Evolutionary conservation across 2,329 filamentous ascomycete species (phyloP), one percentile per base, ranked within the genome.

Genomic region (Claviceps sp.): DNA sequence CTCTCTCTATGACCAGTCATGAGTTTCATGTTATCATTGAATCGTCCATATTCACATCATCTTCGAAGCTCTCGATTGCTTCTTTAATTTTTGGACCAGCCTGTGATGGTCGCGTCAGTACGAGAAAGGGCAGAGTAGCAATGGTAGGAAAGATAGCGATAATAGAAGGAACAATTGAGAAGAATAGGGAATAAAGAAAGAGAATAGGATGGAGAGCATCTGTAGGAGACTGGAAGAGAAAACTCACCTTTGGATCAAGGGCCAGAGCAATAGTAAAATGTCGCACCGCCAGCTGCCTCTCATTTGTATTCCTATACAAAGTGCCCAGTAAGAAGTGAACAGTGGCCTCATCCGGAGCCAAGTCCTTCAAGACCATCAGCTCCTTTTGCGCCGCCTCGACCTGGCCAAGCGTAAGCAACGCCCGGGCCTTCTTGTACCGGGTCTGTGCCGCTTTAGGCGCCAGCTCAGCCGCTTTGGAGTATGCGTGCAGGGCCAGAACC

Each of bases 201-300:
- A 20, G 40, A 42, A 9, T 9, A 46, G 26, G 20, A 37, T 3
- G 37, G 4, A 11, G 8, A 9, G n/a, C 13, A n/a, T 4, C 1
- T 2, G 8, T n/a, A 22, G 34, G 24, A 37, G 18, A 22, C 18
- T 5, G 13, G 20, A 8, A 14, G n/a, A 34, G 40, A 26, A 18
- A 20, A 65, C 75, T 64, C 74, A 94, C 91, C 83, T 97, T 97
- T 34, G 91, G 93, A 73, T 98, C 93, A 62, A 98, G 72, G 67
- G 95, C 95, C 63, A 97, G 73, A 18, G 93, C 93, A 66, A 90
- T 91, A 6, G 93, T 98, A 65, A 95, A 95, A 67, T 96, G 89
- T 54, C 85, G 84, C 54, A 98, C 87, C n/a, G 93, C 90, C 60
- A 82, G 77, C 55, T 82, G 82, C 65, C 82, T 86, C 61, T 88